Conservation (phyloP, 2,329 filamentous ascomycete genomes). For the Drechslerella coelobrocha region DNA sequence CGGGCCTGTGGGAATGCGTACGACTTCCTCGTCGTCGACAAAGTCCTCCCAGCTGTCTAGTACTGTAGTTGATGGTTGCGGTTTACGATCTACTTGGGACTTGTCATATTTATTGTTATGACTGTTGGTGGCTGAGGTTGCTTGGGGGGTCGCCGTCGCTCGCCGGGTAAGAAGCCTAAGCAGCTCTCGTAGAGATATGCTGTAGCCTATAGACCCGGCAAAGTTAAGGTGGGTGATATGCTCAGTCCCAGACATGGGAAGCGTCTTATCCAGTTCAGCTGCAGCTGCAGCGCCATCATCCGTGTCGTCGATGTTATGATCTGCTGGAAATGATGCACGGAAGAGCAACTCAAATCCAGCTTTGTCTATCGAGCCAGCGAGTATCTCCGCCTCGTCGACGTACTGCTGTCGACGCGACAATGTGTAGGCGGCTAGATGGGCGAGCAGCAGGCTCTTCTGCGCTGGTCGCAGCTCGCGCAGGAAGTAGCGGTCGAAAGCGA, state of each 20-base stretch:
- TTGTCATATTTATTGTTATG: neutral
- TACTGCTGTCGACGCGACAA: conserved; percentile 28
- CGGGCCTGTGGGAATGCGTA: conserved; percentile 8
- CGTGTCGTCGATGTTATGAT: conserved; percentile 22
- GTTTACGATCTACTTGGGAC: too few species aligned
- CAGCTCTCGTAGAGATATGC: conserved; percentile 45
- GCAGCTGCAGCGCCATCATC: conserved; percentile 1
- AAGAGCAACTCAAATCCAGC: conserved; percentile 31
- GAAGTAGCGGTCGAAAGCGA: conserved; percentile 53
- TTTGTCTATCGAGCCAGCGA: conserved; percentile 28
- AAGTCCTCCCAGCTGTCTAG: conserved; percentile 48
- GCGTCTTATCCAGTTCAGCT: conserved; percentile 15
- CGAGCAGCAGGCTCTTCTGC: conserved; percentile 52
- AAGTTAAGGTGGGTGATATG: conserved; percentile 53
- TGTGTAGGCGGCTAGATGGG: conserved; percentile 50
- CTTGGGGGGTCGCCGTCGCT: neutral
- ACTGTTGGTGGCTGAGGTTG: neutral
- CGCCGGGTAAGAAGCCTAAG: conserved; percentile 32
- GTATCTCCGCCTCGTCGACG: conserved; percentile 24
- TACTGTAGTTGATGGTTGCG: neutral
- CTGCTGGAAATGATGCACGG: conserved; percentile 34
- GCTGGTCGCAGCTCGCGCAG: conserved; percentile 49
- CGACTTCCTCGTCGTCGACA: conserved; percentile 28
- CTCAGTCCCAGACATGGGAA: conserved; percentile 37
- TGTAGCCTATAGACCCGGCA: conserved; percentile 49